Conservation (phyloP, 345 rosid genomes). For the Populus simonii region DNA sequence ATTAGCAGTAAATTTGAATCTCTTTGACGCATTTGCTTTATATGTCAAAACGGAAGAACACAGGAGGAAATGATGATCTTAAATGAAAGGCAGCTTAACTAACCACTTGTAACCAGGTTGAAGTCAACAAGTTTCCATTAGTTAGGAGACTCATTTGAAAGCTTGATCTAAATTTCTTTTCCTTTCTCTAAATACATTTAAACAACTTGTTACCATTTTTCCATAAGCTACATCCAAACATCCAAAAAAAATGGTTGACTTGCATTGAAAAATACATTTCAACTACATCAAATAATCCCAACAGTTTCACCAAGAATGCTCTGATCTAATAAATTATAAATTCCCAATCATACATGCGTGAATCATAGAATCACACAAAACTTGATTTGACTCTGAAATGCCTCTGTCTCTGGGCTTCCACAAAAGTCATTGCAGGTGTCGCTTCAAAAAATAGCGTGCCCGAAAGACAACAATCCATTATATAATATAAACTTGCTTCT, state of each 20-base stretch:
- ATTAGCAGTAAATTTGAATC: neutral
- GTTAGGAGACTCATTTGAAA: slow-evolving; percentile 3
- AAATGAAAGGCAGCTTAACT: neutral
- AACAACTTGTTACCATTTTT: neutral
- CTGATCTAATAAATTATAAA: neutral
- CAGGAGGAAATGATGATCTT: neutral
- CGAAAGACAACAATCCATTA: neutral
- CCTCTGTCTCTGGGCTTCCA: slow-evolving; percentile 5
- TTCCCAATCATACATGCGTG: neutral
- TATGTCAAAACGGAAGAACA: slow-evolving; percentile 1
- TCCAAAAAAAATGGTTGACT: slow-evolving; percentile 17
- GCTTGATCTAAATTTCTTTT: neutral
- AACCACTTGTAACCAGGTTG: slow-evolving; percentile 7
- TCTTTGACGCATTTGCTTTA: slow-evolving; percentile 4
- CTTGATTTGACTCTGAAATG: slow-evolving; percentile 17
- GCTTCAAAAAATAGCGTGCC: slow-evolving; percentile 1
- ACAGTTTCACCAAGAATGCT: neutral
- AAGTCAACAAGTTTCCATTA: slow-evolving; percentile 6
- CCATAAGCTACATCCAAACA: neutral
- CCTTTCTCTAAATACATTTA: slow-evolving; percentile 1
- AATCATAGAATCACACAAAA: slow-evolving; percentile 7
- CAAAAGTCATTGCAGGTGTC: neutral
- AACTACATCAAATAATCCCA: slow-evolving; percentile 18
- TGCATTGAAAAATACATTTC: slow-evolving; percentile 18
- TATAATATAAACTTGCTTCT: slow-evolving; percentile 10